Evolutionary conservation across 495 filamentous ascomycete genomes (phyloP).

Genomic region (Letharia columbiana): DNA sequence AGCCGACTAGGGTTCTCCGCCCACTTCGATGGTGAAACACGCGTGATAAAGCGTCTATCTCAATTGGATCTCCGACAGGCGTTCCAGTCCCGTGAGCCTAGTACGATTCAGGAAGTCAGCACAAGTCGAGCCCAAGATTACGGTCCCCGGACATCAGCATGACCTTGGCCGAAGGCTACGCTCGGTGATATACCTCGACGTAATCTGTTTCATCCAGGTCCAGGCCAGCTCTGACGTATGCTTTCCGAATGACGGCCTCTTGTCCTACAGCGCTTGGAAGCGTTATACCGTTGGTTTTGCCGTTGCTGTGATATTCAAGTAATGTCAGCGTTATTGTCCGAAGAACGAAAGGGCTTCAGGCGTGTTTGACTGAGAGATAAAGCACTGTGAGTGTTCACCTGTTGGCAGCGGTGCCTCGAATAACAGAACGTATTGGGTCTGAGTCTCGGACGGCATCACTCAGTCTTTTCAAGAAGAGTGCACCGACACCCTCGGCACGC

Average conservation of each 20-base stretch:
- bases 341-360: no score
- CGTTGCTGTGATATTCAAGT: no score
- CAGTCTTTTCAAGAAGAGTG: conserved; percentile 50
- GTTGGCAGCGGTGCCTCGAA: conserved; percentile 47
- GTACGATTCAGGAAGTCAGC: background rate
- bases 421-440: conserved; percentile 50
- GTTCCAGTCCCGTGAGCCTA: conserved; percentile 22
- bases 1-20: no score
- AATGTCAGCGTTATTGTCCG: no score
- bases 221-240: background rate
- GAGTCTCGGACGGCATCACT: conserved; percentile 41
- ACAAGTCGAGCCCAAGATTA: no score
- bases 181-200: no score
- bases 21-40: no score
- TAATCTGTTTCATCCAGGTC: no score
- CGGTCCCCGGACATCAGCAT: no score
- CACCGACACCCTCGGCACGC: conserved; percentile 49
- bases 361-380: no score
- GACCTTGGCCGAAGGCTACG: no score
- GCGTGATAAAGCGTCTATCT: conserved; percentile 25
- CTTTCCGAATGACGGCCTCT: background rate
- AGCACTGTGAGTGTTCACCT: no score
- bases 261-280: background rate
- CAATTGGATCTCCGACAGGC: conserved; percentile 22
- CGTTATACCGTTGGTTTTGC: background rate